Base-by-base conservation (phyloP, 176 grass and related monocot genomes). In the Bonia amplexicaulis region DNA sequence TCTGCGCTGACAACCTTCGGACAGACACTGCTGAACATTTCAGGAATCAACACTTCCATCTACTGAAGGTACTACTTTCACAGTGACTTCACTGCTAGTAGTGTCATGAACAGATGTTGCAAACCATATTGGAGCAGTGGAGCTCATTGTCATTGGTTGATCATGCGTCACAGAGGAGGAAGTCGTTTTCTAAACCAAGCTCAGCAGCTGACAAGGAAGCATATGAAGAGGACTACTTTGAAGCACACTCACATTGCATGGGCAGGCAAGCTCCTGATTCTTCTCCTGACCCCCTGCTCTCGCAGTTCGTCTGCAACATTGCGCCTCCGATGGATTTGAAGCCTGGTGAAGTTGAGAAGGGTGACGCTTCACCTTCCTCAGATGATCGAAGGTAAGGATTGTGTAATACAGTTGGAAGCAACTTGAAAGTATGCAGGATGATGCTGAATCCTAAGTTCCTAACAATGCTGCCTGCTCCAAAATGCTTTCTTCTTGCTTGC, bases 1-100 rank as follows among this genome's bases (percentile, higher is more conserved):
- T 93, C 54, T 93, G 91, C 39, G 91, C 91, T 11, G 82, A 82
- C 77, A 90, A 83, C 68, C 85, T 83, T 5, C 88, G 82, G 12
- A 67, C 73, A n/a, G 82, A 90, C 87, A 88, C 77, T 69, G 62
- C 60, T 4, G 75, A 26, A 52, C 91, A 93, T 76, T 93, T 93
- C 84, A 86, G 51, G 72, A 53, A 86, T 11, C 78, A 77, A 15
- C 91, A 93, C 51, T 84, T 88, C 3, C 85, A 76, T 1, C 82
- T 83, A 13, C 47, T 93, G 0, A 93, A 93, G 85, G 91, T 93
- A 86, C 61, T 73, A 6, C 26, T 39, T 45, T n/a, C 72, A 66
- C 7, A 9, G 0, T 29, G 3, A 52, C 52, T 39, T 35, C 40
- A 61, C 47, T 69, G 20, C 14, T 42, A 22, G 0, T 45, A 59